Evolutionary conservation across 495 filamentous ascomycete genomes (phyloP).

Genomic region (Penicillium desertorum): DNA sequence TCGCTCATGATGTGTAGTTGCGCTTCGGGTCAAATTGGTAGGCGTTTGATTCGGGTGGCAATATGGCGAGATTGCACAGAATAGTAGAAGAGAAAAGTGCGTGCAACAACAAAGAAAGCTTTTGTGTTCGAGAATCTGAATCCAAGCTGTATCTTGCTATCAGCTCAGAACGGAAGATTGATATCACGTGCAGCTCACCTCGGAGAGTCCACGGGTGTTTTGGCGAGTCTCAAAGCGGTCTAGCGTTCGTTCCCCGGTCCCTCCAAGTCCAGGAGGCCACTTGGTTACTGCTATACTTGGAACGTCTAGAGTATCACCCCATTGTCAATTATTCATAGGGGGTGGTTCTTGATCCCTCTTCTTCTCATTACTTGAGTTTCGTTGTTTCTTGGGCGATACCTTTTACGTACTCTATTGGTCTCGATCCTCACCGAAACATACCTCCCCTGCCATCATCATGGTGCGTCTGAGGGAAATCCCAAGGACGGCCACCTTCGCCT

Average conservation of each 20-base stretch:
- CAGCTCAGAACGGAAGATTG: conserved; percentile 24
- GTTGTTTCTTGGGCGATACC: conserved; percentile 16
- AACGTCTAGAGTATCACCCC: conserved; percentile 27
- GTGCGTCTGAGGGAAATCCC: conserved; percentile 92
- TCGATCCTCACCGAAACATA: conserved; percentile 26
- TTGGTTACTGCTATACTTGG: conserved; percentile 37
- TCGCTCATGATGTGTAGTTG: conserved; percentile 63
- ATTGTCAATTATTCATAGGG: conserved; percentile 31
- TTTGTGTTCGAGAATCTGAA: not conserved
- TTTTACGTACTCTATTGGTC: conserved; percentile 19
- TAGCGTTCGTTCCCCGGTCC: conserved; percentile 38
- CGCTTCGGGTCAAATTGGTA: not conserved
- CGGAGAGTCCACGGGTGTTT: conserved; percentile 31
- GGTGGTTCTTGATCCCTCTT: conserved; percentile 19
- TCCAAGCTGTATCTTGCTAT: conserved; percentile 6
- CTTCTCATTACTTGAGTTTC: conserved; percentile 14
- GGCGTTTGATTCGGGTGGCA: not conserved
- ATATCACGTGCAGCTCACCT: conserved; percentile 44
- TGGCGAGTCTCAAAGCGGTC: conserved; percentile 39
- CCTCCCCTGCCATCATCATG: conserved; percentile 59
- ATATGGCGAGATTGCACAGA: not conserved
- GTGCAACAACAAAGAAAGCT: not conserved
- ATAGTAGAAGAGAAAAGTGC: not conserved
- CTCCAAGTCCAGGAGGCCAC: conserved; percentile 48
- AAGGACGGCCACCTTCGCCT: conserved; percentile 94